Percentiles rank a stretch among this genome's conserved stretches.
Conservation (phyloP, 2,329 filamentous ascomycete genomes). For the Alternaria angustiovoidea region DNA sequence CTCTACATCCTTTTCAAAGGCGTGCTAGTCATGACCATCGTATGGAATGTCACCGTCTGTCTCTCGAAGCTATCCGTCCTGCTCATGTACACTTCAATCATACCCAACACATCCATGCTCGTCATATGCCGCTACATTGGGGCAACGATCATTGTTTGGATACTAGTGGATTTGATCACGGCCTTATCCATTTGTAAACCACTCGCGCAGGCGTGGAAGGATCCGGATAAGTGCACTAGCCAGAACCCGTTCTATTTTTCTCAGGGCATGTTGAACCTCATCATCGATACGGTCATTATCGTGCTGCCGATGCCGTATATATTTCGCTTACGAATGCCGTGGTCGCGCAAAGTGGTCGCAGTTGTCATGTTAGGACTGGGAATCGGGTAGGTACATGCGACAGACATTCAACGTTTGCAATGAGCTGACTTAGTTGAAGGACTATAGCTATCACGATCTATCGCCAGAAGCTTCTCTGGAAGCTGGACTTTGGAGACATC, state of each 20-base stretch:
- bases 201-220: neutral
- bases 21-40: neutral
- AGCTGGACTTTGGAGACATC: constrained; percentile 29
- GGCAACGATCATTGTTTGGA: neutral
- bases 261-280: neutral
- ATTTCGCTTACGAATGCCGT: neutral
- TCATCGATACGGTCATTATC: neutral
- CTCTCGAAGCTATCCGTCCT: neutral
- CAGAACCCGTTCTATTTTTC: neutral
- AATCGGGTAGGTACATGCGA: neutral
- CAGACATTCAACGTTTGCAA: neutral
- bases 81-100: neutral
- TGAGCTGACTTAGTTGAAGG: constrained; percentile 3
- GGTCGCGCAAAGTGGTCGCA: neutral
- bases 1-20: neutral
- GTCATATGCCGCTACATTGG: neutral
- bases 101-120: neutral
- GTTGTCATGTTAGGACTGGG: neutral
- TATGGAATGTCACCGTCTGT: neutral
- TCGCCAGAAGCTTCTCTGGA: constrained; percentile 22
- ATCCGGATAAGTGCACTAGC: neutral
- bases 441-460: constrained; percentile 38
- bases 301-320: neutral
- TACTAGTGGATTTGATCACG: neutral
- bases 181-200: neutral